Evolutionary conservation across 192 early-diverging fungal species (phyloP), one percentile per base, ranked within the genome.

Genomic region (Linnemannia hyalina): DNA sequence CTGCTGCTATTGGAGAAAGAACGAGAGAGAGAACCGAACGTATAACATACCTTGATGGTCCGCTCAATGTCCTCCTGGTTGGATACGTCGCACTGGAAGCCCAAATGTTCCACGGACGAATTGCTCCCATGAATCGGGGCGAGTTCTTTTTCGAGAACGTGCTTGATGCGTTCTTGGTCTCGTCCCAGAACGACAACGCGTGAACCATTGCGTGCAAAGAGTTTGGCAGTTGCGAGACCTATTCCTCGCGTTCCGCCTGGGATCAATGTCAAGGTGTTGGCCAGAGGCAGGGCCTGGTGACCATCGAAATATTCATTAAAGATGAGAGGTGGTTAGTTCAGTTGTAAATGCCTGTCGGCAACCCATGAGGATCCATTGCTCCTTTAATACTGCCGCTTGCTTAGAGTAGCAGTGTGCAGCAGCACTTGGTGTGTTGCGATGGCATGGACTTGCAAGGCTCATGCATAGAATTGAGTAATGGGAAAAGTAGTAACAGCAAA

Each of bases 191-290:
- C 52, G 26, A 94, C 88, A 22, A 93, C 74, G 2, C 84, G 86
- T 3, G 92, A 92, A 3, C 94, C 94, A 4, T 93, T 88, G 10
- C 71, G 36, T 1, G 93, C 92, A 82, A 96, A 95, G 20, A 92
- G 89, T 47, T 89, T 73, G 8, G 93, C 93, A 77, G 92, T 93
- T 20, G 94, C 92, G 7, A 93, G 78, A 11, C 96, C 96, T 75
- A 97, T 96, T 16, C 96, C 96, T 65, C 96, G 93, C 35, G 93
- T 94, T 0, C 95, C 96, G 0, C 96, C 96, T 26, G 95, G 94
- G 32, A 97, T 74, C 26, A 89, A 54, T 18, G 83, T 81, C 65
- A 86, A 29, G 0, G 84, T 86, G 46, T 86, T 81, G 40, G 47
- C 36, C 32, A 86, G 40, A 32, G 84, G 84, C 4, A 10, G 70